These are phyloP conservation scores for Candida sp. DNA, from an alignment of 1,139 yeast species.

Conservation along the genomic window DNA sequence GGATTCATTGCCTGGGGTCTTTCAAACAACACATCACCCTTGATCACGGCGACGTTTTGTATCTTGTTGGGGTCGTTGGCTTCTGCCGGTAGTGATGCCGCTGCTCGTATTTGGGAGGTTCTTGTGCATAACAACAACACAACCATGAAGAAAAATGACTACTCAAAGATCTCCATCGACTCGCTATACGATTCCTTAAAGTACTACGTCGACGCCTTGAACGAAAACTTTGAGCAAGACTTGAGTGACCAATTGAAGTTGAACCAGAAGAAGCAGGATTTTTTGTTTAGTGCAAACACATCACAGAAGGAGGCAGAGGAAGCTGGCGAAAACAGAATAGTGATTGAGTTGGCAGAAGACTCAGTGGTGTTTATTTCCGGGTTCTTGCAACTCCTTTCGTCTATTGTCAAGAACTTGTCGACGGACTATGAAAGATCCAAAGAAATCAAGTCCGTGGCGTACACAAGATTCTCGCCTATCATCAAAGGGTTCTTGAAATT, in stretches of 20 bases:
- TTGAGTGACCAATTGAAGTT: conserved; percentile 32
- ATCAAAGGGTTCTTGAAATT: conserved; percentile 42
- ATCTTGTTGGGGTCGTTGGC: conserved; percentile 79
- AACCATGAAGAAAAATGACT: conserved; percentile 39
- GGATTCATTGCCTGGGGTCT: conserved; percentile 93
- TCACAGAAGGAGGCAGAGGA: conserved; percentile 20
- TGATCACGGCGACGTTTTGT: conserved; percentile 84
- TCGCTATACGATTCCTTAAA: conserved; percentile 60
- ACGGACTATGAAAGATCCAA: conserved; percentile 25
- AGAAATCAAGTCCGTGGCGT: conserved; percentile 35
- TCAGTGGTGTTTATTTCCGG: conserved; percentile 80
- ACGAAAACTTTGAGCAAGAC: conserved; percentile 43
- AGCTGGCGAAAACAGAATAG: conserved; percentile 21
- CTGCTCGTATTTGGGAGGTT: conserved; percentile 45
- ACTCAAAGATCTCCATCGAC: conserved; percentile 59
- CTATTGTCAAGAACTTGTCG: conserved; percentile 36
- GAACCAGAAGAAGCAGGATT: conserved; percentile 42
- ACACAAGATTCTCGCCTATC: conserved; percentile 39
- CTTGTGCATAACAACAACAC: conserved; percentile 33
- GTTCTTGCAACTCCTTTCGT: conserved; percentile 51
- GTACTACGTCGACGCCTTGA: conserved; percentile 58
- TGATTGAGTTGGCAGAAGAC: conserved; percentile 76
- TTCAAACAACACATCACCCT: conserved; percentile 74
- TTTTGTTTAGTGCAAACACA: conserved; percentile 29
- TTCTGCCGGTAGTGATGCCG: conserved; percentile 58